Evolutionary conservation across 192 early-diverging fungal genomes (phyloP), one percentile per base, ranked within the genome.

Genomic region (Linnemannia schmuckeri): DNA sequence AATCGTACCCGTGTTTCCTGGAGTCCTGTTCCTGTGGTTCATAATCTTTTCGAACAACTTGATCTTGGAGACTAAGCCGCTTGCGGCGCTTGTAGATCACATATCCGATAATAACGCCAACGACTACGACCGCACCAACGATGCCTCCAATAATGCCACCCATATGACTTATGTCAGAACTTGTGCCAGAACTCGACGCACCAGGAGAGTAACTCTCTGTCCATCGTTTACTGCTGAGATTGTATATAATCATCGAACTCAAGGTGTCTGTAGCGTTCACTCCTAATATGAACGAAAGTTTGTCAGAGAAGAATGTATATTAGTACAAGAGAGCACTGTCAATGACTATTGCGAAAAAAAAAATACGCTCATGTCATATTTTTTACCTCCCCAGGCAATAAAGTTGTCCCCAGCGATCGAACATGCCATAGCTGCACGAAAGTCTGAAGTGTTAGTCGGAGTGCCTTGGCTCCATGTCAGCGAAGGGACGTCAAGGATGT

Each of bases 381-480:
- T 12, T 7, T 40, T 76, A 76, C 75, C 75, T 76, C 75, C 75
- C 75, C 75, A 76, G 18, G 61, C 57, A 20, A 76, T 55, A 42
- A 76, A 76, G 10, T 76, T 72, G 40, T 72, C 40, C 12, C 22
- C 70, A 0, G 40, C 37, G 0, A 41, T 40, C 17, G 38, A 22
- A n/a, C 75, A 76, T 63, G 75, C 75, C 75, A 76, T 76, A 9
- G 24, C 57, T n/a, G 27, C 41, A 27, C 75, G 75, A 66, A 35
- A 30, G 0, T 37, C 40, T 3, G 54, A 24, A 30, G 37, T 38
- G 13, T 44, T 41, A 38, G 27, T 27, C 22, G 63, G 22, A 10
- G 20, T 17, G 9, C 75, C 75, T 27, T 76, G 33, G 33, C 37
- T 12, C 75, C 75, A 76, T 22, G 54, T 22, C 75, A 68, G 7